These are phyloP conservation scores for Tylopilus balloui DNA, from an alignment of 768 basidiomycete genomes.

Conservation along the genomic window DNA sequence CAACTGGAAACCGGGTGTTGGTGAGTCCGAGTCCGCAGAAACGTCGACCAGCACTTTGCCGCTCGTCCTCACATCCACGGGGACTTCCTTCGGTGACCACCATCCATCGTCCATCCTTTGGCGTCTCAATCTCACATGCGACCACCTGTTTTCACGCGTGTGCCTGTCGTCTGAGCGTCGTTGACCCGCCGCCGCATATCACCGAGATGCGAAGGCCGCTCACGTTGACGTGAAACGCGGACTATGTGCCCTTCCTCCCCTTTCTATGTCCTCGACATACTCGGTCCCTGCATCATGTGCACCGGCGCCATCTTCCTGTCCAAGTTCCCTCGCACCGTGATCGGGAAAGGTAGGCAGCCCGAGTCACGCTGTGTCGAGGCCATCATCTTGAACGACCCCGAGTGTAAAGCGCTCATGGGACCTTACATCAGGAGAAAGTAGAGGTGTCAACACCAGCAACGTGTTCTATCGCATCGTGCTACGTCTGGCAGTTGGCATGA, in stretches of 20 bases:
- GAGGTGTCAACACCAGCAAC: constrained; percentile 34
- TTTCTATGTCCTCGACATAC: neutral
- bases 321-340: constrained; percentile 60
- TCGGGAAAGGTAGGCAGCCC: constrained; percentile 57
- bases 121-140: too few species aligned
- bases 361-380: constrained; percentile 51
- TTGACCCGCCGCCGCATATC: too few species aligned
- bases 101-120: too few species aligned
- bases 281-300: constrained; percentile 59
- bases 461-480: constrained; percentile 6
- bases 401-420: constrained; percentile 52
- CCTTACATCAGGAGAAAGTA: constrained; percentile 53
- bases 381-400: constrained; percentile 41
- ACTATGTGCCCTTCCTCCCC: neutral
- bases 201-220: too few species aligned
- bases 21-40: too few species aligned
- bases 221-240: too few species aligned
- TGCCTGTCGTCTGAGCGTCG: too few species aligned
- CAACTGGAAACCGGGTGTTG: neutral
- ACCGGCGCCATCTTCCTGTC: constrained; percentile 59
- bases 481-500: too few species aligned
- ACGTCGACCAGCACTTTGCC: too few species aligned
- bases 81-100: too few species aligned
- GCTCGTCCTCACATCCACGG: too few species aligned
- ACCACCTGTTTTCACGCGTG: too few species aligned